Conservation (phyloP, 169 alveolate species). For the Plasmodium ovale region DNA sequence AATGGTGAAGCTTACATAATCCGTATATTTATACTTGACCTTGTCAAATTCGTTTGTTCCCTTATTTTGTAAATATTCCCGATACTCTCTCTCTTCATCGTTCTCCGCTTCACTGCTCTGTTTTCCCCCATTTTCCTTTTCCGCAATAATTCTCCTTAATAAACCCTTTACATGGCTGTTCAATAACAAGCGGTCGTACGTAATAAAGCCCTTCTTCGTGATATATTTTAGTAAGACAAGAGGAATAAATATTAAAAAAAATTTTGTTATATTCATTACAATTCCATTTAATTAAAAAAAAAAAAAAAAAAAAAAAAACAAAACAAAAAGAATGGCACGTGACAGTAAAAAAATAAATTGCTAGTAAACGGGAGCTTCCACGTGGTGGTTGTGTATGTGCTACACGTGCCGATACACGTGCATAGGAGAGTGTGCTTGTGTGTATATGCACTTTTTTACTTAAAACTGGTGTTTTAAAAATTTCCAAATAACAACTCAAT, state of each 20-base stretch:
- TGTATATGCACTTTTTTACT: too few species aligned
- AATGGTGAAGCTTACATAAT: slow-evolving; percentile 53
- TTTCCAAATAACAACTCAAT: too few species aligned
- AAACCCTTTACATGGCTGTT: slow-evolving; percentile 6
- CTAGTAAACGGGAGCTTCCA: too few species aligned
- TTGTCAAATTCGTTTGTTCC: slow-evolving; percentile 68
- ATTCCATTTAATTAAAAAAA: slow-evolving; percentile 64
- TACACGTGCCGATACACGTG: too few species aligned
- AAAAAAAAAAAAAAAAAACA: slow-evolving; percentile 9
- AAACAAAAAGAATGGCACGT: too few species aligned
- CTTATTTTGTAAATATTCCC: slow-evolving; percentile 18
- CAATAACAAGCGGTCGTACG: neutral
- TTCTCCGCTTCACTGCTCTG: slow-evolving; percentile 1
- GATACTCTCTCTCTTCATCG: slow-evolving; percentile 35
- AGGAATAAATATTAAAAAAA: slow-evolving; percentile 27
- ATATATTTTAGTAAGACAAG: slow-evolving; percentile 10
- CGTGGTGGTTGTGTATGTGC: too few species aligned
- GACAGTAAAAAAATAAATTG: neutral
- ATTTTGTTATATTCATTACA: slow-evolving; percentile 60
- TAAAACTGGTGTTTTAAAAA: too few species aligned
- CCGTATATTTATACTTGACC: slow-evolving; percentile 52
- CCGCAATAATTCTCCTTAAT: slow-evolving; percentile 14
- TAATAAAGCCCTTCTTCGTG: slow-evolving; percentile 1
- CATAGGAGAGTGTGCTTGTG: too few species aligned
- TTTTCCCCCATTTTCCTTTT: neutral